Percentiles rank a stretch among this genome's conserved stretches.
These are phyloP conservation scores for Melaleuca alternifolia DNA, from an alignment of 345 rosid genomes.

Conservation along the genomic window DNA sequence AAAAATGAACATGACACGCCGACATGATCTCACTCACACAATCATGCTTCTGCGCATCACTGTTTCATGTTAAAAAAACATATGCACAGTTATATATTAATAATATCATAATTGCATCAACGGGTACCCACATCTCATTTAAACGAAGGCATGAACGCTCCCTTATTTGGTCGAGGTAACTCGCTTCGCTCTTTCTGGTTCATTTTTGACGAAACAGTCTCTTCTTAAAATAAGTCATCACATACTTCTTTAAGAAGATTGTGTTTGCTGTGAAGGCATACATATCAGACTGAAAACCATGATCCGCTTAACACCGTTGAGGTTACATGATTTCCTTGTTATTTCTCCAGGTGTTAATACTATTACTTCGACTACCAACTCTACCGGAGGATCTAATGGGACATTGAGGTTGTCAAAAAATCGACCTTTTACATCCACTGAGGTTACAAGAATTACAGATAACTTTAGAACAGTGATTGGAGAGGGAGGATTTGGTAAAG, in stretches of 20 bases:
- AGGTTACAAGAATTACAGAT: conserved; percentile 7
- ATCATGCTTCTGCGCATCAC: neutral
- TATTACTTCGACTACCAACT: no score
- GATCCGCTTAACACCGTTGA: no score
- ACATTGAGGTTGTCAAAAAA: neutral
- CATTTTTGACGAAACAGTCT: neutral
- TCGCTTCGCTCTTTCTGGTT: neutral
- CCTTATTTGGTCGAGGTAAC: neutral
- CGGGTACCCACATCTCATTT: neutral
- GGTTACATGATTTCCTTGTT: no score
- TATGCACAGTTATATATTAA: neutral
- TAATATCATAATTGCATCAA: neutral
- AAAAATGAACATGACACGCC: neutral
- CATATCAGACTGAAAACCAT: no score
- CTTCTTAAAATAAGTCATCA: no score
- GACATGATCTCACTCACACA: neutral
- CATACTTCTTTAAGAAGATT: no score
- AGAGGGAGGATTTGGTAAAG: conserved; percentile 23
- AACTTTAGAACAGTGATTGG: conserved; percentile 2
- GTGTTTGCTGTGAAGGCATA: no score
- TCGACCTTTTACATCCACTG: conserved; percentile 4
- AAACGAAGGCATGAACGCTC: neutral
- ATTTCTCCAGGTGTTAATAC: neutral
- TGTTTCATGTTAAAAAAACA: neutral
- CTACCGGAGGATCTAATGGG: neutral